Percentiles rank a stretch among this genome's conserved stretches.
These are phyloP conservation scores for Ceratobasidium sp. DNA, from an alignment of 1,284 basidiomycete species.

Conservation along the genomic window DNA sequence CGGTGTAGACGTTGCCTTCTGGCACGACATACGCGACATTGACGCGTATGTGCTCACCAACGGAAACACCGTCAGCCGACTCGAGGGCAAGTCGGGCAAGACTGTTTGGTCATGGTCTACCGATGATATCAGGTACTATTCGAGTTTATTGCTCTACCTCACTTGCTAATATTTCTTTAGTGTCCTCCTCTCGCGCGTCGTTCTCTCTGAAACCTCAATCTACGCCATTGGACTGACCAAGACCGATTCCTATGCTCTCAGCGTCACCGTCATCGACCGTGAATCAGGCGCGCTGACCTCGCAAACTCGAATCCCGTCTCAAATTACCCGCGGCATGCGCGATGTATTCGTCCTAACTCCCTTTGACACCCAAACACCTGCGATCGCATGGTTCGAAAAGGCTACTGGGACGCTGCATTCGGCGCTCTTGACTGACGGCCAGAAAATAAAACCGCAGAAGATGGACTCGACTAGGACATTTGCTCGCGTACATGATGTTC, in stretches of 20 bases:
- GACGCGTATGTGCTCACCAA: slow-evolving; percentile 65
- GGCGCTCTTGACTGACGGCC: slow-evolving; percentile 62
- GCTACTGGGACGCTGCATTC: slow-evolving; percentile 51
- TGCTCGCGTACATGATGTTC: slow-evolving; percentile 45
- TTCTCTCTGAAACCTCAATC: slow-evolving; percentile 59
- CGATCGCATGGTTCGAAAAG: slow-evolving; percentile 72
- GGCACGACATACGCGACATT: slow-evolving; percentile 25
- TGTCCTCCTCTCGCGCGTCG: slow-evolving; percentile 67
- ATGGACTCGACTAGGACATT: slow-evolving; percentile 16
- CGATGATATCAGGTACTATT: slow-evolving; percentile 62
- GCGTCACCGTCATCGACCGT: slow-evolving; percentile 65
- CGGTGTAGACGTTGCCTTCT: slow-evolving; percentile 55
- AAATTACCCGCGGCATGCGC: slow-evolving; percentile 50
- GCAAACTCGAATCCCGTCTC: slow-evolving; percentile 63
- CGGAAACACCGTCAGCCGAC: slow-evolving; percentile 60
- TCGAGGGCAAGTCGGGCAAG: slow-evolving; percentile 59
- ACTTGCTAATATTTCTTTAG: slow-evolving; percentile 45
- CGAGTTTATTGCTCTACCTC: slow-evolving; percentile 9
- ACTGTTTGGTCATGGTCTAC: slow-evolving; percentile 69
- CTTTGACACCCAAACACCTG: slow-evolving; percentile 48
- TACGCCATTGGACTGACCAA: slow-evolving; percentile 75
- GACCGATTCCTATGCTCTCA: slow-evolving; percentile 68
- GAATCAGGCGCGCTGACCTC: slow-evolving; percentile 62
- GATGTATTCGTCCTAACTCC: slow-evolving; percentile 44
- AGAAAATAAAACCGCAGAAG: too few species aligned